Percentiles rank a stretch among this genome's conserved stretches.
These are phyloP conservation scores for Cyamopsis tetragonoloba DNA, from an alignment of 306 rosid species.

Conservation along the genomic window DNA sequence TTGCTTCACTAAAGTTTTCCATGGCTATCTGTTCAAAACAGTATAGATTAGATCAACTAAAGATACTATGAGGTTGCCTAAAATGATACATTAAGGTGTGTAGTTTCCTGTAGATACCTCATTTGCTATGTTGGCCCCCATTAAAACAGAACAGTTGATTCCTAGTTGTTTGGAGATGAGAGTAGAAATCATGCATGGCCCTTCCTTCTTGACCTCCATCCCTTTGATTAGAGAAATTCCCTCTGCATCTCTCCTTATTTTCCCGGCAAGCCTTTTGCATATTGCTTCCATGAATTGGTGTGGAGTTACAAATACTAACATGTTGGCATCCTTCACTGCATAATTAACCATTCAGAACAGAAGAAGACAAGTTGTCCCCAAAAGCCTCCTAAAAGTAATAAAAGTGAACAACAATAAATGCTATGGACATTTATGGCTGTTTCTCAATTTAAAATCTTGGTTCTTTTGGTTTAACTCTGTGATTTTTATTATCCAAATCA, in stretches of 20 bases:
- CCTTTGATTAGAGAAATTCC: constrained; percentile 91
- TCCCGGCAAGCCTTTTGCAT: constrained; percentile 66
- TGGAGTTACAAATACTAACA: constrained; percentile 92
- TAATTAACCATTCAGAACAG: constrained; percentile 18
- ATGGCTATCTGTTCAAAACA: constrained; percentile 46
- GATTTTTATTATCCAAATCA: background rate
- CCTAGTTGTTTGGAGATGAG: constrained; percentile 65
- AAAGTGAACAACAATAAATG: background rate
- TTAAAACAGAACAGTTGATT: constrained; percentile 78
- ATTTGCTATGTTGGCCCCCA: constrained; percentile 94
- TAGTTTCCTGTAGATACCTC: constrained; percentile 45
- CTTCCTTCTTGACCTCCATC: constrained; percentile 96
- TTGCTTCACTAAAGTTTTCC: constrained; percentile 42
- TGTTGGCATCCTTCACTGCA: constrained; percentile 76
- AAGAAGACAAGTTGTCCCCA: background rate
- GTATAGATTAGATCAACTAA: background rate
- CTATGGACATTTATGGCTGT: background rate
- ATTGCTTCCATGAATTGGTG: constrained; percentile 93
- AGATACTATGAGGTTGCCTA: background rate
- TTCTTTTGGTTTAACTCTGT: background rate
- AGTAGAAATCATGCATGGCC: constrained; percentile 87
- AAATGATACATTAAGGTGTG: background rate
- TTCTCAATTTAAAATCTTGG: background rate
- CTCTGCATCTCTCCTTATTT: constrained; percentile 57
- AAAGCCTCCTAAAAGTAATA: background rate